Percentiles rank a stretch among this genome's conserved stretches.
Evolutionary conservation across 768 basidiomycete genomes (phyloP).

Genomic region (Psilocybe tampanensis): DNA sequence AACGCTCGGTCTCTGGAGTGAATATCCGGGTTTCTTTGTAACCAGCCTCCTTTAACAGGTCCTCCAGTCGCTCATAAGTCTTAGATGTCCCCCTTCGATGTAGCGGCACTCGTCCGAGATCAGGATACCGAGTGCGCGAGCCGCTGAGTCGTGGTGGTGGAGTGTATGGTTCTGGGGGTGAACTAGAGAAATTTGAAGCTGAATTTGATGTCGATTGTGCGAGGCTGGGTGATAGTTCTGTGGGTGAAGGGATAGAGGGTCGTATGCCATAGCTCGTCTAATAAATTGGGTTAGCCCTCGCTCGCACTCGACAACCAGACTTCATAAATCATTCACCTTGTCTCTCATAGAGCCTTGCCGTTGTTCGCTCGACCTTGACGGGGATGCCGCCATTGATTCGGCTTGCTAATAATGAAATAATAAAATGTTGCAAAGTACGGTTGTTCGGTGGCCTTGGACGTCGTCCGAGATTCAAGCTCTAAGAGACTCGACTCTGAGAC

Average conservation of each 20-base stretch:
- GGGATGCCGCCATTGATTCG: slow-evolving; percentile 1
- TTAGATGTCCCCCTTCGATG: slow-evolving; percentile 80
- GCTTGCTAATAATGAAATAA: not conserved
- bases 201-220: slow-evolving; percentile 44
- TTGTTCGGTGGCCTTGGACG: not conserved
- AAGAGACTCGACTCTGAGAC: not conserved
- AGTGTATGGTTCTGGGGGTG: slow-evolving; percentile 38
- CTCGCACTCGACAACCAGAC: not conserved
- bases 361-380: not conserved
- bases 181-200: slow-evolving; percentile 39
- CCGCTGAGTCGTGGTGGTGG: slow-evolving; percentile 49
- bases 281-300: not conserved
- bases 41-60: slow-evolving; percentile 83
- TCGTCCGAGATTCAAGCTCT: not conserved
- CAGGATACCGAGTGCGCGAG: slow-evolving; percentile 52
- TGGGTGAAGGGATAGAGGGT: slow-evolving; percentile 32
- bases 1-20: slow-evolving; percentile 77
- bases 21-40: slow-evolving; percentile 92
- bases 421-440: not conserved
- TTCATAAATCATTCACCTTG: not conserved
- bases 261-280: slow-evolving; percentile 24
- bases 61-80: slow-evolving; percentile 83
- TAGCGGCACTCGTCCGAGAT: slow-evolving; percentile 69
- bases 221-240: slow-evolving; percentile 39
- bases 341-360: not conserved